Evolutionary conservation across 2,329 filamentous ascomycete genomes (phyloP).

Genomic region (Tolypocladium sp.): DNA sequence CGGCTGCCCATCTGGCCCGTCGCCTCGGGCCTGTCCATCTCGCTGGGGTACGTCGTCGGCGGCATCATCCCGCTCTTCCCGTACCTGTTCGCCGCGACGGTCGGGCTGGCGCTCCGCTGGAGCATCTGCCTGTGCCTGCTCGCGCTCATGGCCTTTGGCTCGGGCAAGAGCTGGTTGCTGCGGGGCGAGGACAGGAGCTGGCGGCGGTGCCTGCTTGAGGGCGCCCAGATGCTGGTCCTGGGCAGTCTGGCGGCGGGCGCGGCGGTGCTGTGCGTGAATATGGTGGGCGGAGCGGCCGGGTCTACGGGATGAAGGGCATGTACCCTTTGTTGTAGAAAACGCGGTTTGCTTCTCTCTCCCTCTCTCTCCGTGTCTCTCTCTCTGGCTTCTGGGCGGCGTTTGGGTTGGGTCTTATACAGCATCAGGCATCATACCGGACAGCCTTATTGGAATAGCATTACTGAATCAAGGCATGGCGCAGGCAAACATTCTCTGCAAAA

Average conservation of each 20-base stretch:
- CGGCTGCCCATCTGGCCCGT: constrained; percentile 22
- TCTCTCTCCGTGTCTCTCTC: background rate
- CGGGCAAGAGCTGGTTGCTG: constrained; percentile 39
- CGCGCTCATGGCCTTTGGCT: constrained; percentile 47
- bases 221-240: constrained; percentile 23
- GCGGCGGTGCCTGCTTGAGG: constrained; percentile 16
- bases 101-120: constrained; percentile 36
- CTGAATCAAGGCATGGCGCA: background rate
- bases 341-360: background rate
- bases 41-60: constrained; percentile 52
- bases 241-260: constrained; percentile 22
- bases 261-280: constrained; percentile 18
- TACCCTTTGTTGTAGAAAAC: background rate
- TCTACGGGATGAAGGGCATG: background rate
- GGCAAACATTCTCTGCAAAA: background rate
- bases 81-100: constrained; percentile 43
- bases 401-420: background rate
- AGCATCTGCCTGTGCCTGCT: constrained; percentile 45
- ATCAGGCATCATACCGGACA: background rate
- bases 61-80: constrained; percentile 54
- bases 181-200: constrained; percentile 7
- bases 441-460: background rate
- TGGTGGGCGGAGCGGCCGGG: constrained; percentile 10
- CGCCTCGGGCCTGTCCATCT: constrained; percentile 48
- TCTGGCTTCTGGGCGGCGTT: background rate